These are phyloP conservation scores for Ceratocystis variospora DNA, from an alignment of 2,329 filamentous ascomycete species.

Conservation along the genomic window DNA sequence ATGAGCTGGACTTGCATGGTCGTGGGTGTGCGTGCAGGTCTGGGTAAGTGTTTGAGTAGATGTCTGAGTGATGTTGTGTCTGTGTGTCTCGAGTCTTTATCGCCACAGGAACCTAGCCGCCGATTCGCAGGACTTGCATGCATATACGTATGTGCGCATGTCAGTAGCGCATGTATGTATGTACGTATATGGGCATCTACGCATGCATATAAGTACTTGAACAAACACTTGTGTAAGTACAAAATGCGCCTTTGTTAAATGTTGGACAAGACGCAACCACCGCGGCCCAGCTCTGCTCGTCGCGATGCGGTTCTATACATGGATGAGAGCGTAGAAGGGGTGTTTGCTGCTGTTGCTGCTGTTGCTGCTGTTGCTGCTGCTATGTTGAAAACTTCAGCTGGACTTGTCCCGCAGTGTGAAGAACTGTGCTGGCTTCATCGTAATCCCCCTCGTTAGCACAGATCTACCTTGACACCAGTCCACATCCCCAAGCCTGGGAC, in stretches of 20 bases:
- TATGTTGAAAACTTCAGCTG: background rate
- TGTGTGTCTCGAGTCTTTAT: background rate
- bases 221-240: background rate
- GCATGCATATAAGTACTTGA: background rate
- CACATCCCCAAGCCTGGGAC: background rate
- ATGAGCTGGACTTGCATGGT: slow-evolving; percentile 1
- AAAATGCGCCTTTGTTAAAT: background rate
- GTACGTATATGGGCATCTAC: background rate
- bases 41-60: too few relatives aligned
- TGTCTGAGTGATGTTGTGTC: too few relatives aligned
- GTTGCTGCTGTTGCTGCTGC: background rate
- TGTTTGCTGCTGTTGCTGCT: background rate
- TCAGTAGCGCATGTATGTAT: background rate
- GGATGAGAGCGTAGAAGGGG: background rate
- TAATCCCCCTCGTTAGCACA: background rate
- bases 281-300: background rate
- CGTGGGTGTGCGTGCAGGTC: background rate
- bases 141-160: background rate
- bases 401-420: background rate
- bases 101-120: background rate
- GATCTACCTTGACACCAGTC: background rate
- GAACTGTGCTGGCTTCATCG: background rate
- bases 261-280: background rate
- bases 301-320: background rate
- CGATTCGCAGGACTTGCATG: background rate